Base-by-base conservation (phyloP, 805 yeast genomes). In the Ogataea wickerhamii region DNA sequence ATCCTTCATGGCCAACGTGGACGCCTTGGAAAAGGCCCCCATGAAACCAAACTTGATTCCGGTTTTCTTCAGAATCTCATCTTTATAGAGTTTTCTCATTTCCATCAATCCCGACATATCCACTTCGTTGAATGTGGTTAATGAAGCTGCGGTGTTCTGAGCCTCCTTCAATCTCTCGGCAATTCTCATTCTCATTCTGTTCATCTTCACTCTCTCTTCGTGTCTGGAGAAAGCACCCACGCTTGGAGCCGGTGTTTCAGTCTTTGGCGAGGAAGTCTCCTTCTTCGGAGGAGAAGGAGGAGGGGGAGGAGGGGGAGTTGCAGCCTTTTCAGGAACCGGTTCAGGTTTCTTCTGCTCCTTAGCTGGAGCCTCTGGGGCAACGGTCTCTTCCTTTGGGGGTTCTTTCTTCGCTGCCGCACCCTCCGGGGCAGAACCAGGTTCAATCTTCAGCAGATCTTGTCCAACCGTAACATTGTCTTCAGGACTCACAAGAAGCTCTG, bases 141-240 rank as follows among this genome's bases (percentile, higher is more conserved):
- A 78, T 32, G 98, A 87, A 26, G 98, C 98, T 51, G 98, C 95
- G 40, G 98, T 89, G 76, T 93, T 93, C 71, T 91, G 98, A 24
- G 98, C 86, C 74, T 93, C 98, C 87, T 91, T 91, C 63, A 91
- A 83, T 71, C 98, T 87, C 74, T 91, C 98, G 44, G 98, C 96
- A 52, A 93, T 93, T 76, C 98, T 87, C 70, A 87, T 69, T 72
- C 98, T 84, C 98, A 91, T 93, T 74, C 98, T 86, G 81, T 89
- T 93, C 98, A 91, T 91, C 76, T 91, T 91, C 49, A 93, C 94
- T 64, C 88, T 79, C 61, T 81, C 84, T 71, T 93, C 98, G 45
- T 70, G 67, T 73, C 98, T 85, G 42, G 93, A 74, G 60, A 86
- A 87, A 24, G 74, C 53, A 28, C 73, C 69, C 30, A 66, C 58